Conservation (phyloP, 345 rosid species). For the Eucalyptus coolabah region DNA sequence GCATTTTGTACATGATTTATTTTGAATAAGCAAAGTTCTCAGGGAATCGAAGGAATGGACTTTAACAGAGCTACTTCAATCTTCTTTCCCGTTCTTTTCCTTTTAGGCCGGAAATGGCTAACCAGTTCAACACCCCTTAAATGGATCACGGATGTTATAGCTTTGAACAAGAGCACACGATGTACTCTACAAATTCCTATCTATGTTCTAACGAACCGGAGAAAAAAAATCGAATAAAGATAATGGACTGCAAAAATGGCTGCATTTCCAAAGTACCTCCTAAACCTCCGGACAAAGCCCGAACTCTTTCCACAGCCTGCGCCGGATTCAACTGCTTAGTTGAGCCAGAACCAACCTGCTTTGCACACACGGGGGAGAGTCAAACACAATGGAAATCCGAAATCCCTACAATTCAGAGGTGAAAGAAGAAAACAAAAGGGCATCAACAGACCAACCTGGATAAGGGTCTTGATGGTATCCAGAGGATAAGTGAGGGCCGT, state of each 20-base stretch:
- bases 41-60: background rate
- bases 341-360: constrained; percentile 79
- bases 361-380: background rate
- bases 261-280: constrained; percentile 10
- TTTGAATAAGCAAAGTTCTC: background rate
- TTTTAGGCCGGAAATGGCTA: background rate
- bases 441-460: constrained; percentile 39
- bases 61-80: background rate
- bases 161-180: background rate
- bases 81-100: background rate
- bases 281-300: constrained; percentile 44
- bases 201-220: background rate
- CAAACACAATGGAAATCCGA: background rate
- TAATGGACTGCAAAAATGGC: background rate
- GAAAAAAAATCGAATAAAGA: background rate
- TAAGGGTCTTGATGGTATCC: constrained; percentile 70
- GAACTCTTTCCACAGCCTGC: constrained; percentile 48
- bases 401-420: background rate
- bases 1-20: background rate
- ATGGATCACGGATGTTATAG: background rate
- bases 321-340: constrained; percentile 30
- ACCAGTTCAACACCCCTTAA: background rate
- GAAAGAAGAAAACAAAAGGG: background rate
- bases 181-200: background rate
- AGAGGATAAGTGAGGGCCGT: constrained; percentile 72